Percentiles rank a stretch among this genome's conserved stretches.
These are phyloP conservation scores for Lentinus tigrinus DNA, from an alignment of 768 basidiomycete species.

Conservation along the genomic window DNA sequence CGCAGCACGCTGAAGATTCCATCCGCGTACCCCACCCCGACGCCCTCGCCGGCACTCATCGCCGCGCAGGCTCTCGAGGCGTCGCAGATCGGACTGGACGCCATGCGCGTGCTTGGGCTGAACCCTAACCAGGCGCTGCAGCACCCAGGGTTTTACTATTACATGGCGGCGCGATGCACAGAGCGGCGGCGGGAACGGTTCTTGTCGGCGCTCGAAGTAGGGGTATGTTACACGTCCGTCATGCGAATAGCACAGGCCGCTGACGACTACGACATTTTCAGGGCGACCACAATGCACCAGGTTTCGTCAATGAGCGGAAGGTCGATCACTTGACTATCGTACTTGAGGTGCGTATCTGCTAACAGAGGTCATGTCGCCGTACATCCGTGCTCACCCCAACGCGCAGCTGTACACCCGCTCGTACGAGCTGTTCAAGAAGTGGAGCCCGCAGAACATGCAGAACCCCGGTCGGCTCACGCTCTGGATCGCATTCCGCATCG, in stretches of 20 bases:
- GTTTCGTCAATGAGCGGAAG: conserved; percentile 87
- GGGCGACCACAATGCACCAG: conserved; percentile 47
- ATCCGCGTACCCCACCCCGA: conserved; percentile 45
- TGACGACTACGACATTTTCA: too few relatives aligned
- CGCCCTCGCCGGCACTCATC: conserved; percentile 26
- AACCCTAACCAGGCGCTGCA: conserved; percentile 85
- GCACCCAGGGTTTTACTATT: conserved; percentile 92
- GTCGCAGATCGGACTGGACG: conserved; percentile 52
- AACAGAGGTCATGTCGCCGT: neutral
- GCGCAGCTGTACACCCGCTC: conserved; percentile 86
- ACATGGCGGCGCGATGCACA: conserved; percentile 84
- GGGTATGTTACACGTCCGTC: conserved; percentile 40
- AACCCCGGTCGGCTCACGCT: conserved; percentile 80
- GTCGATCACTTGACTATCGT: conserved; percentile 84
- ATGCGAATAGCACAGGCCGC: too few relatives aligned
- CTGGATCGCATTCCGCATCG: conserved; percentile 91
- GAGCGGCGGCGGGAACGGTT: conserved; percentile 74
- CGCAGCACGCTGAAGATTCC: conserved; percentile 64
- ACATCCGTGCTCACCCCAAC: neutral
- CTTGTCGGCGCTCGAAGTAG: conserved; percentile 51
- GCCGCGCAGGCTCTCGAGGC: conserved; percentile 23
- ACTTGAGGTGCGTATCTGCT: conserved; percentile 62
- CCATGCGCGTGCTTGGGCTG: conserved; percentile 60
- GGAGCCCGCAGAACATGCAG: conserved; percentile 42
- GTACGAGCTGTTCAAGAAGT: conserved; percentile 90